phyloP scores from a whole-genome alignment of 2,329 filamentous ascomycete genomes.

The Alternaria ventricosa region DNA sequence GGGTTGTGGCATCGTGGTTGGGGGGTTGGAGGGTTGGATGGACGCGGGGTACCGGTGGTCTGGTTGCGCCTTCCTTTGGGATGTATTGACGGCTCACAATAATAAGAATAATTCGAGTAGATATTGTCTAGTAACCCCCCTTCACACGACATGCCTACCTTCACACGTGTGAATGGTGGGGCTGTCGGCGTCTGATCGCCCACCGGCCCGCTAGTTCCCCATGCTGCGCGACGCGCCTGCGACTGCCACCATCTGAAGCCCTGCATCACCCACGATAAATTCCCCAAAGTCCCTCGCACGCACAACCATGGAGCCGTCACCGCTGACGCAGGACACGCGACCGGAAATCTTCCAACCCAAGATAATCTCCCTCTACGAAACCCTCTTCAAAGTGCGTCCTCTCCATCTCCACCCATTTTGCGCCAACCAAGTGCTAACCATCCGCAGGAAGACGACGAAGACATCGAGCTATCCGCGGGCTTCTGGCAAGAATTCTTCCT shows the following conservation, averaged over 20 bases:
- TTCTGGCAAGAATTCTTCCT: constrained; percentile 98
- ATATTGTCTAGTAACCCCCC: background rate
- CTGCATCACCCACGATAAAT: background rate
- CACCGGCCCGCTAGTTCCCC: constrained; percentile 9
- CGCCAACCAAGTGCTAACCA: constrained; percentile 19
- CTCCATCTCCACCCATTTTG: background rate
- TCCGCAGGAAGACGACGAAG: constrained; percentile 60
- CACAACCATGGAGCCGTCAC: constrained; percentile 79
- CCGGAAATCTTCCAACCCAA: constrained; percentile 94
- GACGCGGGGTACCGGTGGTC: background rate
- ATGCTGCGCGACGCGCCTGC: constrained; percentile 7
- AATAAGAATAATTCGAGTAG: background rate
- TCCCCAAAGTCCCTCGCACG: background rate
- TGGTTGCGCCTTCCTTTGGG: background rate
- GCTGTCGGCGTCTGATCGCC: constrained; percentile 15
- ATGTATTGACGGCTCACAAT: background rate
- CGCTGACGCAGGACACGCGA: constrained; percentile 88
- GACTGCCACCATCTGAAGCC: background rate
- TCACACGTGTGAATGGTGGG: constrained; percentile 16
- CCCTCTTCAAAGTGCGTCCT: constrained; percentile 68
- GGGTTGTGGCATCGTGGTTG: constrained; percentile 29
- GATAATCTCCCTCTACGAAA: constrained; percentile 87
- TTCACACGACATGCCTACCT: background rate
- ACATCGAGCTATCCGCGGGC: constrained; percentile 77
- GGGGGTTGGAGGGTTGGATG: background rate